Conservation (phyloP, 371 early-diverging fungal species). For the Mucor indicus region DNA sequence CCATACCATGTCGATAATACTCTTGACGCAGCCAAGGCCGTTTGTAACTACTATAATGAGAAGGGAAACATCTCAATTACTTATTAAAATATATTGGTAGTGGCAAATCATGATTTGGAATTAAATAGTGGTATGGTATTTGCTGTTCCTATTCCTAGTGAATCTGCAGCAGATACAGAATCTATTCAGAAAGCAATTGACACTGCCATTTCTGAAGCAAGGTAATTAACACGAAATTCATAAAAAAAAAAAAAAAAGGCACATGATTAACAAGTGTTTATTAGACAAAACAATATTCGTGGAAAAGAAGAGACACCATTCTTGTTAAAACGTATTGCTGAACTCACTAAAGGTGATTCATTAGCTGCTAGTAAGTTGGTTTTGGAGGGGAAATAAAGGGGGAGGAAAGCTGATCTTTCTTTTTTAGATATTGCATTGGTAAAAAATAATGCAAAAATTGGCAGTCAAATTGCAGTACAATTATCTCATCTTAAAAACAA, state of each 20-base stretch:
- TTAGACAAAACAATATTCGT: slow-evolving; percentile 49
- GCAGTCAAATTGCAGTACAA: slow-evolving; percentile 68
- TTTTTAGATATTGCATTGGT: slow-evolving; percentile 79
- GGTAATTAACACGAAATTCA: slow-evolving; percentile 24
- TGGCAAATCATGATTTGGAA: slow-evolving; percentile 63
- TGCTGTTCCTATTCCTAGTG: slow-evolving; percentile 85
- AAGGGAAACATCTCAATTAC: neutral
- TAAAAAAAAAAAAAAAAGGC: slow-evolving; percentile 1
- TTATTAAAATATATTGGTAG: slow-evolving; percentile 19
- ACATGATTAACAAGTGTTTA: neutral
- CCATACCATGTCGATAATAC: slow-evolving; percentile 60
- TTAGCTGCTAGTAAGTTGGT: slow-evolving; percentile 78
- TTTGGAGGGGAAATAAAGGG: too few species aligned
- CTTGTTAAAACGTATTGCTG: slow-evolving; percentile 75
- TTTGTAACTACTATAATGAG: slow-evolving; percentile 39
- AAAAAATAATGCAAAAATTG: slow-evolving; percentile 87
- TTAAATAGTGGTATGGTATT: slow-evolving; percentile 81
- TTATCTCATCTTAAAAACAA: slow-evolving; percentile 10
- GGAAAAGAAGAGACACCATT: slow-evolving; percentile 94
- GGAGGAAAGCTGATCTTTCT: neutral
- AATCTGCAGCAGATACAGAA: slow-evolving; percentile 60
- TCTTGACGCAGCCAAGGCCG: slow-evolving; percentile 65
- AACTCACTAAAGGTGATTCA: slow-evolving; percentile 79
- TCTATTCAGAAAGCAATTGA: slow-evolving; percentile 69
- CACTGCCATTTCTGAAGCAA: slow-evolving; percentile 67